phyloP scores from a whole-genome alignment of 176 grass and related monocot species.

The Stipa capillata region DNA sequence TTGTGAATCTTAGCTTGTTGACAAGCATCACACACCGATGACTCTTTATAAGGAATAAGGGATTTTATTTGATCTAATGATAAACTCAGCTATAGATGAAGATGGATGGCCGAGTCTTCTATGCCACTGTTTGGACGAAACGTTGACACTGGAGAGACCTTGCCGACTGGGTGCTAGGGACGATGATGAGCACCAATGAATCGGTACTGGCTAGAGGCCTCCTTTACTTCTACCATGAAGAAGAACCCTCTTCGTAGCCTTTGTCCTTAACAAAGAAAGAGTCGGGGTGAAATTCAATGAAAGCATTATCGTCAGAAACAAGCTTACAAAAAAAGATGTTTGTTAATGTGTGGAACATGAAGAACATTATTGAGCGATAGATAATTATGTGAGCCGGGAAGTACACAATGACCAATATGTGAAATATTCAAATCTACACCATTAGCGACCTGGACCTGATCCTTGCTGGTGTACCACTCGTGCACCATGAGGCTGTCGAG shows the following conservation, averaged over 20 bases:
- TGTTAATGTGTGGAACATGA: neutral
- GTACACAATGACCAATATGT: neutral
- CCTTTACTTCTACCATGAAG: neutral
- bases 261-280: neutral
- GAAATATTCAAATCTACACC: neutral
- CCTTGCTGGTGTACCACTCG: neutral
- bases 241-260: neutral
- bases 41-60: fast-evolving
- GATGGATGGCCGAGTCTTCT: neutral
- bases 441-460: neutral
- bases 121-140: neutral
- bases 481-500: neutral
- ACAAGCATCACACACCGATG: neutral
- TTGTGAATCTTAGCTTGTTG: neutral
- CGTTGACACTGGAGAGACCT: neutral
- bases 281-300: neutral
- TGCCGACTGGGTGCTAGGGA: too few relatives aligned
- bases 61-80: neutral
- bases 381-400: fast-evolving
- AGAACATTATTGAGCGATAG: neutral
- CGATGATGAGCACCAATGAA: too few relatives aligned
- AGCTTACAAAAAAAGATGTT: neutral
- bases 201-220: neutral
- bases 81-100: neutral
- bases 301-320: neutral